Base-by-base conservation (phyloP, 768 basidiomycete genomes). In the Fomitopsis serialis region DNA sequence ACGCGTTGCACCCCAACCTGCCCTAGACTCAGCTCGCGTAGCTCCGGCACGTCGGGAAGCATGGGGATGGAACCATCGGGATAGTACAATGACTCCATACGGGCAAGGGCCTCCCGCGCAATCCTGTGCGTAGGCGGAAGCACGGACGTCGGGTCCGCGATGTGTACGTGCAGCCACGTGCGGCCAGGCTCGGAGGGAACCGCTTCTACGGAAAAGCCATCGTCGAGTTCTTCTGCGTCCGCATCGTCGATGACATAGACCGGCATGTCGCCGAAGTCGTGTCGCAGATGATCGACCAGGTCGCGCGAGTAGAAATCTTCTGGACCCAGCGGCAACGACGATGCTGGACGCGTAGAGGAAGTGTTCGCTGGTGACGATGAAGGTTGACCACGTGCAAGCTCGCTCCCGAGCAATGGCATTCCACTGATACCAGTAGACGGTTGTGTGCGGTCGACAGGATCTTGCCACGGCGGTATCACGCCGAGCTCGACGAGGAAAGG, bases 161-260 rank as follows among this genome's bases (percentile, higher is more conserved):
- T 78, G 64, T 98, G 97, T 23, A 87, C 76, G 61, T 98, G 95
- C 11, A 96, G 65, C 96, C 97, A 98, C 43, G 70, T 64, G 19
- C 68, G 75, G 15, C 75, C 78, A 2, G 81, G 80, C 45, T 88
- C 82, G 3, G 70, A 70, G 4, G 78, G 74, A 29, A 86, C 76
- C n/a, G 70, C 63, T 58, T 96, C 89, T 27, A 98, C 63, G 1
- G 94, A 95, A 29, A 99, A 61, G 2, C 93, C 97, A 65, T 99
- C 97, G 64, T 99, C 97, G 21, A 98, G 77, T 63, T 99, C 97
- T 61, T 87, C 70, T 0, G 97, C 94, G 7, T 61, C 65, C 0
- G 74, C 58, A 55, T 92, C 89, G 63, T 99, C 97, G 51, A 99
- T 84, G 19, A 95, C 86, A 66, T 86, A 98, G 4, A 92, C 90